Percentiles rank a stretch among this genome's conserved stretches.
These are phyloP conservation scores for Thozetella sp. DNA, from an alignment of 495 filamentous ascomycete genomes.

Conservation along the genomic window DNA sequence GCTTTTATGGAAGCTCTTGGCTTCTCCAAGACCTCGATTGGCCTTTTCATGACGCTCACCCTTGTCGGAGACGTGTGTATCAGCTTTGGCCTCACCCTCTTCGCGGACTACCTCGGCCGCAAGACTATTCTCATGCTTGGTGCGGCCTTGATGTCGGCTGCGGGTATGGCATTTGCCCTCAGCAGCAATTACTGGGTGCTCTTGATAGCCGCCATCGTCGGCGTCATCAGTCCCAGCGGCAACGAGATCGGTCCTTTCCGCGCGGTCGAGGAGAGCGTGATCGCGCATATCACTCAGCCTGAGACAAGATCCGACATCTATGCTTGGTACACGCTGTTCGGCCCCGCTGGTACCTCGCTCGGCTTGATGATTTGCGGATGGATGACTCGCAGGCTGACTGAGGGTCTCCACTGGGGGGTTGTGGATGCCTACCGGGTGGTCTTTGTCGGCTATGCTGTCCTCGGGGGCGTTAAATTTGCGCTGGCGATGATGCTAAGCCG, in stretches of 20 bases:
- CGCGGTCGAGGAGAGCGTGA: conserved; percentile 76
- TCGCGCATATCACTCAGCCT: conserved; percentile 71
- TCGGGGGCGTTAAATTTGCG: conserved; percentile 68
- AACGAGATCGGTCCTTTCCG: conserved; percentile 83
- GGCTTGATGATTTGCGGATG: conserved; percentile 71
- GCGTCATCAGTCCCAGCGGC: conserved; percentile 82
- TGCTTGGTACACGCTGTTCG: conserved; percentile 79
- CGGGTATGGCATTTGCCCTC: conserved; percentile 69
- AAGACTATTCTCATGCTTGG: conserved; percentile 70
- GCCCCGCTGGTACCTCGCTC: conserved; percentile 66
- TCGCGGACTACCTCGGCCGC: conserved; percentile 74
- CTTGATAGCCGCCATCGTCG: conserved; percentile 72
- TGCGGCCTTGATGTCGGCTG: conserved; percentile 66
- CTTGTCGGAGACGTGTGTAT: conserved; percentile 79
- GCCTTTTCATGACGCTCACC: conserved; percentile 87
- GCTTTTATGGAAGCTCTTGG: conserved; percentile 65
- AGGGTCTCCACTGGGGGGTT: conserved; percentile 50
- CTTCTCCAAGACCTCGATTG: conserved; percentile 72
- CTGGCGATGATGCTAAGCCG: conserved; percentile 61
- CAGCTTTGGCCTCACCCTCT: conserved; percentile 73
- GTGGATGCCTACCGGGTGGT: conserved; percentile 66
- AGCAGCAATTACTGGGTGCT: conserved; percentile 75
- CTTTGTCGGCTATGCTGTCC: conserved; percentile 68
- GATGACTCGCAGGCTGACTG: conserved; percentile 55
- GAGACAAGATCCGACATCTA: conserved; percentile 71